Evolutionary conservation across 148 eudicot genomes (phyloP), one percentile per base, ranked within the genome.

Genomic region (Rhododendron henanense): DNA sequence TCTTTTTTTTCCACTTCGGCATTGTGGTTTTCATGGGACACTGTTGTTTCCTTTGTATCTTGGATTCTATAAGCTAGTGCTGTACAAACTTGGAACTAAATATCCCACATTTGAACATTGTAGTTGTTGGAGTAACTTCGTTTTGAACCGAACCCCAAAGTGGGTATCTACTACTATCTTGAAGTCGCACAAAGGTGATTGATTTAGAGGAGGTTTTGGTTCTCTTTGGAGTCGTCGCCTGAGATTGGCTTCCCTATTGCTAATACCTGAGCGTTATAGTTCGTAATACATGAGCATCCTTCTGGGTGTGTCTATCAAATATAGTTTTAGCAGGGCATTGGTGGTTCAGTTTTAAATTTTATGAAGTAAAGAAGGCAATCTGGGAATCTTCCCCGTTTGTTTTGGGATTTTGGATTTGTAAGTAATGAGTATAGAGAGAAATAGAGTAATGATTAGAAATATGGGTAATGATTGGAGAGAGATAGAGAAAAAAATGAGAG

Each of bases 21-120:
- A 8, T 63, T 41, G 85, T 65, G 85, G 37, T 67, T 25, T 63
- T 77, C 75, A 67, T 83, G 85, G 33, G 85, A 55, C 5, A 65
- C 39, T 83, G 57, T 61, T 57, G 28, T 83, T 83, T 65, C 77
- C 53, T 83, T 25, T 83, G 55, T 83, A 41, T 83, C 5, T 31
- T 7, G 63, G 33, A 45, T 48, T 48, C 18, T 41, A 41, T 9
- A 39, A 47, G 35, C 53, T 78, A 11, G 35, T 78, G 55, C 1
- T 9, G 81, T 78, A 11, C 35, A 47, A 78, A 44, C 48, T 78
- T 21, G 47, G 19, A 75, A 19, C 81, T 41, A 53, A 78, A 78
- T 10, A 21, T 45, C 16, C 33, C 81, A 45, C 53, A 23, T 44
- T 45, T 78, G 81, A 45, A 23, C 28, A 23, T 78, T 78, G 18